These are phyloP conservation scores for Naematelia aurantialba DNA, from an alignment of 768 basidiomycete species.

Conservation along the genomic window DNA sequence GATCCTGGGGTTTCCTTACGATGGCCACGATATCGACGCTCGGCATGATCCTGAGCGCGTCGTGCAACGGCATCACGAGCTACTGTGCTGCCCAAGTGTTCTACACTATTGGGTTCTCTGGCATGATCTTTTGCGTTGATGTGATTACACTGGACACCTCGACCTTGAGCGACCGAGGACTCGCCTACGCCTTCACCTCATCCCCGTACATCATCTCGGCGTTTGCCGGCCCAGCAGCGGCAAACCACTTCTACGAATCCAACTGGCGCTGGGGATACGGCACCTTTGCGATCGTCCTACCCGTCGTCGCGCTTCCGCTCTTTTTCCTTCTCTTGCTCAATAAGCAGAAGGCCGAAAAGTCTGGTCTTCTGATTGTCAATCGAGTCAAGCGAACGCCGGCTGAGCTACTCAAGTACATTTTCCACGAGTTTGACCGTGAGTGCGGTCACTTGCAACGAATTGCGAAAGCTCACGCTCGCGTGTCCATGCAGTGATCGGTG, in stretches of 20 bases:
- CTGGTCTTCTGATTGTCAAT: slow-evolving; percentile 12
- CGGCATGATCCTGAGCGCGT: slow-evolving; percentile 36
- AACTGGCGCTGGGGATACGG: slow-evolving; percentile 39
- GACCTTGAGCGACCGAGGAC: slow-evolving; percentile 32
- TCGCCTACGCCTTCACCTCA: slow-evolving; percentile 39
- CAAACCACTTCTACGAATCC: slow-evolving; percentile 32
- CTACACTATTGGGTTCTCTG: slow-evolving; percentile 35
- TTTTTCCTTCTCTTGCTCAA: slow-evolving; percentile 15
- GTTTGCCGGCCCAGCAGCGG: slow-evolving; percentile 33
- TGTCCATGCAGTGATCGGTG: slow-evolving; percentile 45
- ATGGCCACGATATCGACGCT: slow-evolving; percentile 25
- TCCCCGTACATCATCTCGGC: slow-evolving; percentile 45
- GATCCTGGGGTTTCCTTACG: slow-evolving; percentile 22
- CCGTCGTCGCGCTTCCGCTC: slow-evolving; percentile 22
- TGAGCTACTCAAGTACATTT: not conserved
- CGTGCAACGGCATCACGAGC: slow-evolving; percentile 27
- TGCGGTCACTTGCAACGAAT: no score
- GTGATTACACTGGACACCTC: slow-evolving; percentile 45
- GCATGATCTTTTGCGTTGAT: slow-evolving; percentile 36
- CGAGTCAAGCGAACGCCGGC: not conserved
- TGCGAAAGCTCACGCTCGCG: no score
- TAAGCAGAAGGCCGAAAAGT: slow-evolving; percentile 22
- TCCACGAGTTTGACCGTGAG: slow-evolving; percentile 39
- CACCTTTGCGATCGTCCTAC: slow-evolving; percentile 28
- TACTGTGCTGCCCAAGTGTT: slow-evolving; percentile 43